Evolutionary conservation across 139 green algal genomes (phyloP), one percentile per base, ranked within the genome.

Genomic region (Haematococcus lacustris): DNA sequence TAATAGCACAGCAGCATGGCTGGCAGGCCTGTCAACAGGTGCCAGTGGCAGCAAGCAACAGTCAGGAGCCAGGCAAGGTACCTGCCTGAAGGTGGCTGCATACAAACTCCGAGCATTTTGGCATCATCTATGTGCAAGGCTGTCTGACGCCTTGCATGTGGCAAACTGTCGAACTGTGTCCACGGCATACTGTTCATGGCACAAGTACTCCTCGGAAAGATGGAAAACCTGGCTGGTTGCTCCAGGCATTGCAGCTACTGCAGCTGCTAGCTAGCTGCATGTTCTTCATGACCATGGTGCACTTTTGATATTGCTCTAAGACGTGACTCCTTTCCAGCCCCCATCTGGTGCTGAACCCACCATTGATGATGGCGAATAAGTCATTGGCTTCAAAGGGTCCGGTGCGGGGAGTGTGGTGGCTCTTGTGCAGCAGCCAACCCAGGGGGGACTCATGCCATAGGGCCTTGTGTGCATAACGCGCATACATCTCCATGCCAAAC

Each of bases 301-400:
- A n/a, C n/a, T n/a, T n/a, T n/a, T n/a, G n/a, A n/a, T n/a, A n/a
- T n/a, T n/a, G n/a, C n/a, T n/a, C n/a, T n/a, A n/a, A n/a, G n/a
- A n/a, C n/a, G n/a, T n/a, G n/a, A n/a, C n/a, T n/a, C n/a, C n/a
- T n/a, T n/a, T n/a, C n/a, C n/a, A n/a, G n/a, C n/a, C n/a, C n/a
- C n/a, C n/a, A n/a, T n/a, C n/a, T n/a, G n/a, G n/a, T n/a, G 25
- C 23, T 33, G 4, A 3, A 41, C 61, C n/a, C 37, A 64, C 67
- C 67, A 34, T 72, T 72, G 30, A 72, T 72, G 40, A 98, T 75
- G 0, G 95, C 95, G 77, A 93, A 99, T 3, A 98, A 83, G 79
- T 99, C 95, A 73, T 99, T 99, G 43, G 79, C 83, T 86, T 99
- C 95, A 76, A 99, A 99, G 1, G 92, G 83, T 0, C 94, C 94